phyloP scores from a whole-genome alignment of 1,139 yeast genomes.

The Pichia sp. region DNA sequence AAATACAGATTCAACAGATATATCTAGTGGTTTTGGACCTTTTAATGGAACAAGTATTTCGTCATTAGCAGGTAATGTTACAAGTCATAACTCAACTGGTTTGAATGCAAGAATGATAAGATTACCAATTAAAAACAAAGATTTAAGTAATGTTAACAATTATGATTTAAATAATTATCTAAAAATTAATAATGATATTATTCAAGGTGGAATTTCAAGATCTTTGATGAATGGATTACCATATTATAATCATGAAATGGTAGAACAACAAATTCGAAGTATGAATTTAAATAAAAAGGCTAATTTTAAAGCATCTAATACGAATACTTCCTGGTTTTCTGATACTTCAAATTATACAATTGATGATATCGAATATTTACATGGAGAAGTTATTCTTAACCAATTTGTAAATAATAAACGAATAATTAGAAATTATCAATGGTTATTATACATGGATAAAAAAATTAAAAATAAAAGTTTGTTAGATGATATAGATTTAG shows the following conservation, averaged over 20 bases:
- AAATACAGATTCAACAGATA: slow-evolving; percentile 11
- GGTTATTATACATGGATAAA: slow-evolving; percentile 27
- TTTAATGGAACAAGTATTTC: slow-evolving; percentile 22
- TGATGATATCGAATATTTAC: slow-evolving; percentile 31
- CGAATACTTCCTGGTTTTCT: slow-evolving; percentile 25
- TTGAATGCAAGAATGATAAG: slow-evolving; percentile 25
- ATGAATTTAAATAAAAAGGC: slow-evolving; percentile 22
- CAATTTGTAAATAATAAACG: slow-evolving; percentile 31
- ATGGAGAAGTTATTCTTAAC: slow-evolving; percentile 31
- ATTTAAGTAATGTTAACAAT: slow-evolving; percentile 2
- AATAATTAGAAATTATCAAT: slow-evolving; percentile 29
- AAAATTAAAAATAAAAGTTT: slow-evolving; percentile 22
- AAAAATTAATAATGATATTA: slow-evolving; percentile 8
- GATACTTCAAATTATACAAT: slow-evolving; percentile 23
- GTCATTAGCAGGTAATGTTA: slow-evolving; percentile 21
- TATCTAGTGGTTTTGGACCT: slow-evolving; percentile 22
- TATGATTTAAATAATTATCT: slow-evolving; percentile 8
- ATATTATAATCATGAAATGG: slow-evolving; percentile 23
- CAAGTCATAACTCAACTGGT: slow-evolving; percentile 20
- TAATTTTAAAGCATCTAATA: slow-evolving; percentile 18
- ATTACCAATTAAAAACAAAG: slow-evolving; percentile 21
- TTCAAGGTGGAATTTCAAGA: slow-evolving; percentile 14
- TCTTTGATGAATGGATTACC: slow-evolving; percentile 30
- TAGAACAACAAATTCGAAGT: slow-evolving; percentile 22
- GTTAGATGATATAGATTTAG: slow-evolving; percentile 8